Evolutionary conservation across 352 stramenopile genomes (phyloP).

Genomic region (Phytophthora boehmeriae): DNA sequence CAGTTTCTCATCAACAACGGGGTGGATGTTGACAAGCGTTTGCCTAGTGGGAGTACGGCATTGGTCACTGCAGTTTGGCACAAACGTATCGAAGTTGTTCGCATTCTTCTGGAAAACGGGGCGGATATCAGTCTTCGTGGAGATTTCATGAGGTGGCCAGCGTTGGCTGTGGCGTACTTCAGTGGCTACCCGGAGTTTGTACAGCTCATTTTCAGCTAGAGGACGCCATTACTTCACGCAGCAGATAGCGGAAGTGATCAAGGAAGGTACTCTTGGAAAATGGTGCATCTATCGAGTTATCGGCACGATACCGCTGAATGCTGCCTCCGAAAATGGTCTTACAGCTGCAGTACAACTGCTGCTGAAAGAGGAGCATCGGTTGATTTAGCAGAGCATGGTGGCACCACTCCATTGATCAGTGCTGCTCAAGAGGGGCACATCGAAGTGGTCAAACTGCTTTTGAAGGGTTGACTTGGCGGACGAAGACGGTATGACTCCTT

Average conservation of each 20-base stretch:
- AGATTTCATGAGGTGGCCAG: slow-evolving; percentile 2
- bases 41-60: slow-evolving; percentile 9
- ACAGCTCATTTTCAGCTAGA: slow-evolving; percentile 5
- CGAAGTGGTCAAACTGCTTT: neutral
- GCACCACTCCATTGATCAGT: neutral
- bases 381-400: neutral
- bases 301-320: neutral
- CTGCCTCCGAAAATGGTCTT: neutral
- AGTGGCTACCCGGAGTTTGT: slow-evolving; percentile 8
- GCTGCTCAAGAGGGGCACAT: neutral
- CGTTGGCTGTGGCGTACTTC: slow-evolving; percentile 8
- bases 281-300: neutral
- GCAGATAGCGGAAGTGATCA: neutral
- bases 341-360: neutral
- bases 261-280: neutral
- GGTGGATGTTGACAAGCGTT: neutral
- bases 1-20: slow-evolving; percentile 3
- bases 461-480: neutral
- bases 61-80: slow-evolving; percentile 7
- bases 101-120: slow-evolving; percentile 9
- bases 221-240: slow-evolving; percentile 6
- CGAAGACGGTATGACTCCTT: neutral
- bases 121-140: slow-evolving; percentile 3
- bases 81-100: slow-evolving; percentile 2
- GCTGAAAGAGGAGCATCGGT: slow-evolving; percentile 5